Conservation (phyloP, 805 yeast species). For the Pichia paraexigua region DNA sequence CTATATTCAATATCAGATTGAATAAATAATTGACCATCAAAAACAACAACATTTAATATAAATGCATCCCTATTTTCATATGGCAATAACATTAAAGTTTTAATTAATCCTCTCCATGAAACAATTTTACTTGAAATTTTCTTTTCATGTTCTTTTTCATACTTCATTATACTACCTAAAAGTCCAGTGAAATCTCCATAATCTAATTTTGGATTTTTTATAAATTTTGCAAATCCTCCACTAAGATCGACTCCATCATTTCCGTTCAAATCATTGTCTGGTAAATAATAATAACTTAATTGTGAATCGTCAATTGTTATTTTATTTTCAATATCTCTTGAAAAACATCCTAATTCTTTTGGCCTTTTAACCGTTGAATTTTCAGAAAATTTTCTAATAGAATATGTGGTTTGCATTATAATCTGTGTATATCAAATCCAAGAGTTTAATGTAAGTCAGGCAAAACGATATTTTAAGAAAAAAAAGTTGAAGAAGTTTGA, state of each 20-base stretch:
- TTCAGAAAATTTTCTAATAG: conserved; percentile 30
- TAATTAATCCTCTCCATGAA: conserved; percentile 81
- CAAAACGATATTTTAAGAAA: not conserved
- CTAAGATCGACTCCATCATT: conserved; percentile 51
- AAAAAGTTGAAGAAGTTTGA: not conserved
- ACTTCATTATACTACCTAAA: conserved; percentile 43
- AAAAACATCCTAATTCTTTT: conserved; percentile 63
- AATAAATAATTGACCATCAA: conserved; percentile 69
- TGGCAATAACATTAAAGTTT: conserved; percentile 62
- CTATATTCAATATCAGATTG: conserved; percentile 32
- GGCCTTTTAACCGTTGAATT: conserved; percentile 78
- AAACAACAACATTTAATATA: conserved; percentile 54
- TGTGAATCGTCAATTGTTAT: conserved; percentile 44
- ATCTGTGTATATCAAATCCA: conserved; percentile 25
- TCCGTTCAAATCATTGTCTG: conserved; percentile 55
- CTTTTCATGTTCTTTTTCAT: conserved; percentile 43
- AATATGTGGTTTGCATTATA: conserved; percentile 28
- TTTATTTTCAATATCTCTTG: conserved; percentile 46
- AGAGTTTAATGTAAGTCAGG: no score
- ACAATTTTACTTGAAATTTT: conserved; percentile 58
- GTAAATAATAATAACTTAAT: conserved; percentile 70
- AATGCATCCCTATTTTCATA: conserved; percentile 49
- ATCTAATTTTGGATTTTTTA: conserved; percentile 44
- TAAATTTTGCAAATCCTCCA: conserved; percentile 56
- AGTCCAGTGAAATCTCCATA: conserved; percentile 52